These are phyloP conservation scores for Kwoniella botswanensis DNA, from an alignment of 768 basidiomycete species.

Conservation along the genomic window DNA sequence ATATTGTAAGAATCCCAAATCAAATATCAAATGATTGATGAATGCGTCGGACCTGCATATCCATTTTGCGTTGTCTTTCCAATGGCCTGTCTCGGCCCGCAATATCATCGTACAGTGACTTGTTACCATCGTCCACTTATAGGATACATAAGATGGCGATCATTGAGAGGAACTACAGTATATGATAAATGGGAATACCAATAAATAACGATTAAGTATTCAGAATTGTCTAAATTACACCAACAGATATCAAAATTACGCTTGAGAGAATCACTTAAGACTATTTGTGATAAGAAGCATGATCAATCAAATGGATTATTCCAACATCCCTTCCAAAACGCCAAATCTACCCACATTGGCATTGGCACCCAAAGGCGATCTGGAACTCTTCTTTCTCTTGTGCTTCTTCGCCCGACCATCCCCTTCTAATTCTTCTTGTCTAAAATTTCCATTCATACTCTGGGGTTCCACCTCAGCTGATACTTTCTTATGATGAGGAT, in stretches of 20 bases:
- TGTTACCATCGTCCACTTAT: too few relatives aligned
- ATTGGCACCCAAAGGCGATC: not conserved
- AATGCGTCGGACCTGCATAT: too few relatives aligned
- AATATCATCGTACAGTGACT: too few relatives aligned
- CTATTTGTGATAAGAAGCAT: not conserved
- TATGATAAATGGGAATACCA: not conserved
- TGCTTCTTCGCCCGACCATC: conserved; percentile 3
- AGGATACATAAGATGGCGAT: too few relatives aligned
- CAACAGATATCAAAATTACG: too few relatives aligned
- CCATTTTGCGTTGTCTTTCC: too few relatives aligned
- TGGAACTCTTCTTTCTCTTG: conserved; percentile 11
- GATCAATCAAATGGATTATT: not conserved
- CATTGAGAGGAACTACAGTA: too few relatives aligned
- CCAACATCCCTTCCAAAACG: conserved; percentile 15
- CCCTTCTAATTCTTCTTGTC: not conserved
- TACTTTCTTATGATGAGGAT: not conserved
- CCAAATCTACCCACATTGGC: conserved; percentile 10
- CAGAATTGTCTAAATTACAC: not conserved
- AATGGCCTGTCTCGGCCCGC: too few relatives aligned
- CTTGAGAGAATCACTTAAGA: too few relatives aligned
- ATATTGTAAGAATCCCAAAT: too few relatives aligned
- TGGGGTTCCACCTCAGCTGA: not conserved
- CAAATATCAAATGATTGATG: too few relatives aligned
- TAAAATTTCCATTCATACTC: not conserved
- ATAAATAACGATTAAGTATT: conserved; percentile 1